phyloP scores from a whole-genome alignment of 2,329 filamentous ascomycete genomes.

The Apiospora aurea region DNA sequence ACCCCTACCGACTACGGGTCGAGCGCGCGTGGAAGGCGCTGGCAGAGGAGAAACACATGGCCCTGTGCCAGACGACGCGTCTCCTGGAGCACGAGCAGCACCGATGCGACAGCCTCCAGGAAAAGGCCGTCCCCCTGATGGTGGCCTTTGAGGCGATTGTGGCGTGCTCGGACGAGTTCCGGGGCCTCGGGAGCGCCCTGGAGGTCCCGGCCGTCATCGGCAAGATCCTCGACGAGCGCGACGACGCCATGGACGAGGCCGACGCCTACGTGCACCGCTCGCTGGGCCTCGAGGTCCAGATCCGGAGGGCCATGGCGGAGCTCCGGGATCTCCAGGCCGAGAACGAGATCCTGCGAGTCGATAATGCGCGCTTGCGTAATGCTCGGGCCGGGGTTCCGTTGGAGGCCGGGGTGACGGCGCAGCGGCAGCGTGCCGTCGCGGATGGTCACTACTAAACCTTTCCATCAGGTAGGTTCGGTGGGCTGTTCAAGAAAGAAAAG shows the following conservation, averaged over 20 bases:
- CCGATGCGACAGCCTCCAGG: background rate
- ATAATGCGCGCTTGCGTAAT: background rate
- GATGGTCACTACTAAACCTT: background rate
- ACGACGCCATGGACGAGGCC: background rate
- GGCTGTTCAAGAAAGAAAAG: background rate
- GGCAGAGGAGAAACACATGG: background rate
- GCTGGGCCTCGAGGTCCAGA: background rate
- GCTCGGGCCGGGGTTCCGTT: background rate
- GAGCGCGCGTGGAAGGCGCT: background rate
- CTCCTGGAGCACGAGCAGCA: background rate
- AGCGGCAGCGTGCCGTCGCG: background rate
- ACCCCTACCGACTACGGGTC: background rate
- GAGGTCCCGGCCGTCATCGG: background rate
- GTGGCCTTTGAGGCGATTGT: background rate
- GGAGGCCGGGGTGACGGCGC: background rate
- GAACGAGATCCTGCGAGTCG: background rate
- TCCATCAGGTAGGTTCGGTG: background rate
- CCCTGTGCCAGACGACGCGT: background rate
- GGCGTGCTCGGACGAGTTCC: background rate
- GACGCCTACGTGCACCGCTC: conserved; percentile 4
- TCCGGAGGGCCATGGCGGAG: background rate
- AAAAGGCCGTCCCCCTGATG: background rate
- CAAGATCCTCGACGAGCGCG: conserved; percentile 21
- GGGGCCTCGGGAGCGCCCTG: too few species aligned
- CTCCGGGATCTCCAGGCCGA: background rate